Percentiles rank a stretch among this genome's conserved stretches.
Evolutionary conservation across 2,329 filamentous ascomycete genomes (phyloP).

Genomic region (Ophiobolus disseminans): DNA sequence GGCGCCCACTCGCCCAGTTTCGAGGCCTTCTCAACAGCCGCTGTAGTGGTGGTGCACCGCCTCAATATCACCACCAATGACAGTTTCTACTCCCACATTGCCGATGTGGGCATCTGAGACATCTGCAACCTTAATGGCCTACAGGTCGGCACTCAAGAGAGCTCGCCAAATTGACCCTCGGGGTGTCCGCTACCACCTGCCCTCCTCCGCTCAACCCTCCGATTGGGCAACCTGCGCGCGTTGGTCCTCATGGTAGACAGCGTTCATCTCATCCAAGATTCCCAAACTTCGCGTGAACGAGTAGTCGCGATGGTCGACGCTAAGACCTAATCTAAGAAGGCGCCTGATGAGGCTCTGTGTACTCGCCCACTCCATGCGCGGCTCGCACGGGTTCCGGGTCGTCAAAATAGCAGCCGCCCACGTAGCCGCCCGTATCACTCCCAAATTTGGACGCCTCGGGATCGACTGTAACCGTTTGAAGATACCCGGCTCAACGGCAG

Average conservation of each 20-base stretch:
- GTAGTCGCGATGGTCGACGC: neutral
- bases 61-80: conserved; percentile 27
- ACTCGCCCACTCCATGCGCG: conserved; percentile 25
- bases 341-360: conserved; percentile 42
- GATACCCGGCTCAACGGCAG: conserved; percentile 20
- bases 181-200: conserved; percentile 30
- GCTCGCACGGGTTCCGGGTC: conserved; percentile 25
- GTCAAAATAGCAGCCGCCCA: conserved; percentile 36
- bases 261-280: conserved; percentile 3
- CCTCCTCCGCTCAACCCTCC: conserved; percentile 17
- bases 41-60: conserved; percentile 32
- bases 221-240: conserved; percentile 8
- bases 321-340: conserved; percentile 15
- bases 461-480: conserved; percentile 17
- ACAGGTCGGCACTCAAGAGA: conserved; percentile 22
- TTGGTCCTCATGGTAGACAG: conserved; percentile 5
- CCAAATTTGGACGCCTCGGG: conserved; percentile 27
- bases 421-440: conserved; percentile 37
- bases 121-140: conserved; percentile 20
- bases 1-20: conserved; percentile 12
- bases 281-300: neutral
- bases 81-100: conserved; percentile 8
- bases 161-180: conserved; percentile 24
- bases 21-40: conserved; percentile 30
- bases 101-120: conserved; percentile 20